Evolutionary conservation across 139 green algal genomes (phyloP), one percentile per base, ranked within the genome.

Genomic region (Chlamydomonas sp.): DNA sequence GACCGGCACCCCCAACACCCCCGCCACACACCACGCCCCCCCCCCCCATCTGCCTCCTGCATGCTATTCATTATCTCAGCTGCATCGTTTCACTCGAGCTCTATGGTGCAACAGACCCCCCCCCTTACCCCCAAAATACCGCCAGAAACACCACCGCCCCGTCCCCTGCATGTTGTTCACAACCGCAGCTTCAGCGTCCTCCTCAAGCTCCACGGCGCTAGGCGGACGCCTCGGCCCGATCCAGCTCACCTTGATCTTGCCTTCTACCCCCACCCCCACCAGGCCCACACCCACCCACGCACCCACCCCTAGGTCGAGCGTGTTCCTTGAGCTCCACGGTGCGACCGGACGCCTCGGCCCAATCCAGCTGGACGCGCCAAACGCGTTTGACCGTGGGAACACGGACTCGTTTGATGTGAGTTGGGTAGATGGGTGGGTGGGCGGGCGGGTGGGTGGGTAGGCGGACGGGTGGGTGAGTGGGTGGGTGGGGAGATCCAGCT

Each of bases 331-430:
- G 65, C 35, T 79, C 28, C 57, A 67, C 16, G 80, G 78, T 13
- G n/a, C 43, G 8, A 28, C 49, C n/a, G 77, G 74, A 67, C 69
- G 57, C 35, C 34, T 77, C 3, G 77, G 81, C 0, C 75, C 75
- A 3, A 38, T 79, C 22, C 71, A 78, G 54, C 67, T 87, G 37
- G 77, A 83, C 70, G 70, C 68, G 50, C 69, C 77, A 24, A 62
- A 29, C 26, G 80, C 80, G 22, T 84, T 87, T 73, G 81, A 87
- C 73, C 34, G 38, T 8, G 75, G 78, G 29, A 62, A 79, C 26
- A 75, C 58, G 26, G 81, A 87, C 58, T 22, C 57, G 8, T 87
- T 87, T 59, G 64, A n/a, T n/a, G n/a, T n/a, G n/a, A n/a, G n/a
- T n/a, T n/a, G n/a, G n/a, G n/a, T n/a, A n/a, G n/a, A n/a, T n/a